Percentiles rank a stretch among this genome's conserved stretches.
These are phyloP conservation scores for Acanthamoeba castellanii DNA, from an alignment of 208 protist species.

Conservation along the genomic window DNA sequence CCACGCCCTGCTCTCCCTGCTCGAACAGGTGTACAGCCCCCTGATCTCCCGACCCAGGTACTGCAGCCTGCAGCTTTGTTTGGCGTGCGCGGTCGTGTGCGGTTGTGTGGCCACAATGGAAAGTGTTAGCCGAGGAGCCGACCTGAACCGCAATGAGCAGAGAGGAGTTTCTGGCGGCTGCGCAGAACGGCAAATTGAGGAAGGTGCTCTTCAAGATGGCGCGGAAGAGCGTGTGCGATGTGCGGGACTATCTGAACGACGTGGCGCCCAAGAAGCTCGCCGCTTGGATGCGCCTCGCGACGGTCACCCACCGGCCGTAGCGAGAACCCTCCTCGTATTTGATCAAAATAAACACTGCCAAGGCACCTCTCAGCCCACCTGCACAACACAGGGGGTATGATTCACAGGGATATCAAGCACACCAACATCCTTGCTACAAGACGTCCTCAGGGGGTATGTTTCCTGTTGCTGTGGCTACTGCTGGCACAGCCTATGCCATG, in stretches of 20 bases:
- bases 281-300: constrained; percentile 22
- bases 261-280: constrained; percentile 41
- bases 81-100: neutral
- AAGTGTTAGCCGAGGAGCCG: neutral
- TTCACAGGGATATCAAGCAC: no score
- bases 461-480: no score
- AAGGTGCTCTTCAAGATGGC: constrained; percentile 69
- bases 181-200: neutral
- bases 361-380: neutral
- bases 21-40: neutral
- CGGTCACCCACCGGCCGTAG: no score
- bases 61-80: neutral
- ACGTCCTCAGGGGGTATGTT: no score
- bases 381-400: no score
- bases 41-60: neutral
- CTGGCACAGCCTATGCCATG: neutral
- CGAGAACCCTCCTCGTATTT: no score
- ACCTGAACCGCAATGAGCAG: neutral
- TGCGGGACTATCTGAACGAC: constrained; percentile 2
- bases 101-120: neutral
- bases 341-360: no score
- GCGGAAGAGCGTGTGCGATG: neutral
- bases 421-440: neutral
- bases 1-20: constrained; percentile 3
- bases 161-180: neutral